These are phyloP conservation scores for Martensiomyces pterosporus DNA, from an alignment of 192 early-diverging fungal species.

Conservation along the genomic window DNA sequence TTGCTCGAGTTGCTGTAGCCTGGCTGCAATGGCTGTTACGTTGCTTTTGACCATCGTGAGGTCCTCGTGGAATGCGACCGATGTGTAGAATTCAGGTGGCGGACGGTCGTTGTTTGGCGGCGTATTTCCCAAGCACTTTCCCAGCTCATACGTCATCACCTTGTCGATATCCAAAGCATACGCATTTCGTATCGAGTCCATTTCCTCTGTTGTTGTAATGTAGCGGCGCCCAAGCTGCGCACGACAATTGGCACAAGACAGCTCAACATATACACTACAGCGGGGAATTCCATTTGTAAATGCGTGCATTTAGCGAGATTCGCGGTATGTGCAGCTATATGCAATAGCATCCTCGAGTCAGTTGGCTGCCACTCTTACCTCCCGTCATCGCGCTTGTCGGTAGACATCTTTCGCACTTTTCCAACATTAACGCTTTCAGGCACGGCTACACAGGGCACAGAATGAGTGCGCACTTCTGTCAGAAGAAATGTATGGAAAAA, in stretches of 20 bases:
- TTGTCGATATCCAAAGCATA: conserved; percentile 36
- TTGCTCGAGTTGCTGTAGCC: conserved; percentile 38
- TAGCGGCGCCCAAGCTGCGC: conserved; percentile 25
- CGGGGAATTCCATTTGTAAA: too few relatives aligned
- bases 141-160: conserved; percentile 43
- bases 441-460: too few relatives aligned
- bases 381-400: conserved; percentile 24
- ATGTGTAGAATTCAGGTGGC: conserved; percentile 40
- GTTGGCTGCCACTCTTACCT: too few relatives aligned
- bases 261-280: conserved; percentile 36
- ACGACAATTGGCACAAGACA: conserved; percentile 37
- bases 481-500: too few relatives aligned
- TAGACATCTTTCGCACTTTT: conserved; percentile 22
- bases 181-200: conserved; percentile 28
- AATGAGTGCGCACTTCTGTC: too few relatives aligned
- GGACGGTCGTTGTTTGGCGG: conserved; percentile 6
- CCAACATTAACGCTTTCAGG: conserved; percentile 26
- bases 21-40: conserved; percentile 34
- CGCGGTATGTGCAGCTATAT: too few relatives aligned
- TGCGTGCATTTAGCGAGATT: too few relatives aligned
- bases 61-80: conserved; percentile 27
- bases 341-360: too few relatives aligned
- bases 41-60: conserved; percentile 34
- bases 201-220: conserved; percentile 27
- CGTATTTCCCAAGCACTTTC: conserved; percentile 28